Conservation (phyloP, 805 yeast species). For the Nakazawaea wickerhamii region DNA sequence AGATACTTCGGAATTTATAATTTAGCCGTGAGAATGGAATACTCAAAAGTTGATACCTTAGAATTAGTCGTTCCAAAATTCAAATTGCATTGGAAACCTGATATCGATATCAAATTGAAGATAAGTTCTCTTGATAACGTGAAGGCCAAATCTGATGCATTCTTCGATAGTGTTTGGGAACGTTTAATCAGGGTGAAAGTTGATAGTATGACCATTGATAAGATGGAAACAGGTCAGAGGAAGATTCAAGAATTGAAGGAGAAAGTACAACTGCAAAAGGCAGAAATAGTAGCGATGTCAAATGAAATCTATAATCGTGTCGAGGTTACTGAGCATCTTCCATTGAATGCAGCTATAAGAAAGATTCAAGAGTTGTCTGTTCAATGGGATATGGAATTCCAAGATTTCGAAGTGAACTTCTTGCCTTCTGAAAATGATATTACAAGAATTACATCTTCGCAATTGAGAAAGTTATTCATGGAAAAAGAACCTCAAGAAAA, state of each 20-base stretch:
- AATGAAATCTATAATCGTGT: slow-evolving; percentile 49
- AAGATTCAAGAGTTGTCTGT: slow-evolving; percentile 77
- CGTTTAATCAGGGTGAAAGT: slow-evolving; percentile 74
- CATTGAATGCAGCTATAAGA: slow-evolving; percentile 64
- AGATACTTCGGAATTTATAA: slow-evolving; percentile 82
- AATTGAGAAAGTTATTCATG: slow-evolving; percentile 66
- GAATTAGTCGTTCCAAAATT: slow-evolving; percentile 76
- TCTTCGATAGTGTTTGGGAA: slow-evolving; percentile 68
- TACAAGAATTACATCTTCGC: slow-evolving; percentile 83
- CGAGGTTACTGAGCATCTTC: slow-evolving; percentile 58
- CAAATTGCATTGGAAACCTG: slow-evolving; percentile 65
- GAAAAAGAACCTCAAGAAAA: slow-evolving; percentile 34
- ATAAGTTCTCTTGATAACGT: slow-evolving; percentile 54
- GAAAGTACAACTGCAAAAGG: slow-evolving; percentile 47
- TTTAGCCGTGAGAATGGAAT: slow-evolving; percentile 73
- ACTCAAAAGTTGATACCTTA: slow-evolving; percentile 66
- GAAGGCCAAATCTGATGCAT: slow-evolving; percentile 43
- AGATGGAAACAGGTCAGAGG: slow-evolving; percentile 60
- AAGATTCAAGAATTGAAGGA: slow-evolving; percentile 53
- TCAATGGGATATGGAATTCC: slow-evolving; percentile 81
- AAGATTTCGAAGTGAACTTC: slow-evolving; percentile 69
- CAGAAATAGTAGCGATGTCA: slow-evolving; percentile 37
- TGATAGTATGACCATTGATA: slow-evolving; percentile 67
- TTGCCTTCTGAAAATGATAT: slow-evolving; percentile 93
- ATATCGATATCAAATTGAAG: slow-evolving; percentile 63